A percentile compares a stretch with the other conserved stretches of the same genome.
Conservation (phyloP, 2,329 filamentous ascomycete genomes). For the Parastagonospora avenae region DNA sequence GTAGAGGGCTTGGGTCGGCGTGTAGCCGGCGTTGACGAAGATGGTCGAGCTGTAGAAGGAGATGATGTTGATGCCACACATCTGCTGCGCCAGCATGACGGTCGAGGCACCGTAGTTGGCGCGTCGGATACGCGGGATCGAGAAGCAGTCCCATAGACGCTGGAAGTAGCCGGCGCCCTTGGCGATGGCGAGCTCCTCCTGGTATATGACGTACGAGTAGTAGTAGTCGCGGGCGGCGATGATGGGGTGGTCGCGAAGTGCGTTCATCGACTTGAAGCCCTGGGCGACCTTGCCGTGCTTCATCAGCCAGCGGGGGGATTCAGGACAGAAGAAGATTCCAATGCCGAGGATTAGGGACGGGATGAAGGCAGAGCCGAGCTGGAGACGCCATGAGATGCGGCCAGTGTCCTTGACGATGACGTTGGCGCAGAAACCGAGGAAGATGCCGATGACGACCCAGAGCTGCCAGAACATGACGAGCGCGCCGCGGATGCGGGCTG, state of each 20-base stretch:
- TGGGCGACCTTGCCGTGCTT: slow-evolving; percentile 42
- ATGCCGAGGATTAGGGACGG: slow-evolving; percentile 36
- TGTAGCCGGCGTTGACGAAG: slow-evolving; percentile 61
- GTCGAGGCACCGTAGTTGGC: slow-evolving; percentile 48
- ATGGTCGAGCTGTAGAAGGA: slow-evolving; percentile 78
- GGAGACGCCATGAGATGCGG: slow-evolving; percentile 38
- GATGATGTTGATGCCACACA: slow-evolving; percentile 70
- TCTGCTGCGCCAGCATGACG: slow-evolving; percentile 48
- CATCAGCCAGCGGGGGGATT: slow-evolving; percentile 43
- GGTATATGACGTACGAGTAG: slow-evolving; percentile 43
- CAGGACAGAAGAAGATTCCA: slow-evolving; percentile 39
- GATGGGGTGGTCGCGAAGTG: slow-evolving; percentile 46
- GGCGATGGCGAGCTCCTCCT: slow-evolving; percentile 42
- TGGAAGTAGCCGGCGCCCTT: slow-evolving; percentile 43
- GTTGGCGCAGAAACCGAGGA: slow-evolving; percentile 41
- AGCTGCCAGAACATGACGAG: slow-evolving; percentile 50
- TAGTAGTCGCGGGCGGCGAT: slow-evolving; percentile 46
- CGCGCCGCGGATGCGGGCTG: slow-evolving; percentile 41
- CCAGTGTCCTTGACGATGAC: slow-evolving; percentile 40
- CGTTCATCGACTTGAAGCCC: slow-evolving; percentile 56
- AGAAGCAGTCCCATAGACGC: slow-evolving; percentile 57
- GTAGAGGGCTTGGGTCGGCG: slow-evolving; percentile 33
- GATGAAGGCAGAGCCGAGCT: slow-evolving; percentile 33
- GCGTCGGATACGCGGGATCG: slow-evolving; percentile 44
- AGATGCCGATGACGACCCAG: slow-evolving; percentile 46